Evolutionary conservation across 768 basidiomycete genomes (phyloP).

Genomic region (Boletus huronensis): DNA sequence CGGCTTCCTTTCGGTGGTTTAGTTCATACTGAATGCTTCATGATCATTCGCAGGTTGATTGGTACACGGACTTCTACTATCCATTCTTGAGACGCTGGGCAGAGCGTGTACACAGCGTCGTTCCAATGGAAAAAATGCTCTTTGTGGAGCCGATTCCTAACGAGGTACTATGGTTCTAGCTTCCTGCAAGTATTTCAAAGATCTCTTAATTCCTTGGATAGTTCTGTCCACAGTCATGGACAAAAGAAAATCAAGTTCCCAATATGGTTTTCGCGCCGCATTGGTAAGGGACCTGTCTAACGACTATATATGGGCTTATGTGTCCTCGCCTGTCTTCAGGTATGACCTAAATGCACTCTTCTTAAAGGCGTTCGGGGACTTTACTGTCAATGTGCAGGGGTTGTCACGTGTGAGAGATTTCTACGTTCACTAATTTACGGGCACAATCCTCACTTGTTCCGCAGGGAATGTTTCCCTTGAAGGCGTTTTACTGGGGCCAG

Average conservation of each 20-base stretch:
- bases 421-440: background rate
- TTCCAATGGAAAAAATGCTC: constrained; percentile 53
- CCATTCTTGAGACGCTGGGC: constrained; percentile 73
- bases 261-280: constrained; percentile 75
- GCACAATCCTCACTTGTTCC: constrained; percentile 7
- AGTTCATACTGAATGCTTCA: background rate
- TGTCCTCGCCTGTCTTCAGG: constrained; percentile 39
- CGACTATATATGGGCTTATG: background rate
- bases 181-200: background rate
- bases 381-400: constrained; percentile 92
- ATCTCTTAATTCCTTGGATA: constrained; percentile 29
- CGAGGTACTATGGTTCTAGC: constrained; percentile 52
- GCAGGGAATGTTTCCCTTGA: constrained; percentile 82
- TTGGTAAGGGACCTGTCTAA: constrained; percentile 44
- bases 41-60: constrained; percentile 57
- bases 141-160: constrained; percentile 92
- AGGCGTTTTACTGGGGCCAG: constrained; percentile 86
- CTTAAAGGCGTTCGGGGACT: constrained; percentile 75
- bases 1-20: constrained; percentile 2
- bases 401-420: constrained; percentile 64
- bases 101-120: constrained; percentile 47
- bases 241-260: constrained; percentile 52
- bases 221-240: constrained; percentile 83
- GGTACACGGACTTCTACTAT: constrained; percentile 84
- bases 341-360: constrained; percentile 93